phyloP scores from a whole-genome alignment of 495 filamentous ascomycete species.

The Thermochaetoides thermophila region DNA sequence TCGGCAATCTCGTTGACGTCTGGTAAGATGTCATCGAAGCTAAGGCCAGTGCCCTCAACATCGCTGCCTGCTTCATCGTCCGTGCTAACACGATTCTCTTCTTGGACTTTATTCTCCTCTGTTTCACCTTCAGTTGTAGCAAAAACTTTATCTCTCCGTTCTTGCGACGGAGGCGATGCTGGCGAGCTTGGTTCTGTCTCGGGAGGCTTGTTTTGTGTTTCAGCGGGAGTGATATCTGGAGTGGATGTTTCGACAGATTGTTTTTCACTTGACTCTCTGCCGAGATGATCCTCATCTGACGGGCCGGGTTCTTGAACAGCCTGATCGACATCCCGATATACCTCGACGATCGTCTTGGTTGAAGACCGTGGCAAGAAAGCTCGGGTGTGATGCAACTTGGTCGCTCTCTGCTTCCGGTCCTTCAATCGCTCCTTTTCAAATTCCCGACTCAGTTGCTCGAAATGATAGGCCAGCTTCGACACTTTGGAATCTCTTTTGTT shows the following conservation, averaged over 20 bases:
- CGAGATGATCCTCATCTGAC: constrained; percentile 43
- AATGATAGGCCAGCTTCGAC: constrained; percentile 79
- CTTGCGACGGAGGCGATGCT: constrained; percentile 12
- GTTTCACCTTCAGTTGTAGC: constrained; percentile 30
- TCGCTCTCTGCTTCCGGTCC: constrained; percentile 67
- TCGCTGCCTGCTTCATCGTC: constrained; percentile 65
- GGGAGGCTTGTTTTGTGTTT: constrained; percentile 14
- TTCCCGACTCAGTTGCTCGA: constrained; percentile 89
- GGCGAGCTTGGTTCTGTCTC: constrained; percentile 12
- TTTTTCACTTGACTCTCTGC: constrained; percentile 11
- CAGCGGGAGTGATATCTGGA: constrained; percentile 17
- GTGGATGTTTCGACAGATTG: constrained; percentile 9
- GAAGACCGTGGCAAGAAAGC: constrained; percentile 72
- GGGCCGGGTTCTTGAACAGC: constrained; percentile 77
- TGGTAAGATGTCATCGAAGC: constrained; percentile 45
- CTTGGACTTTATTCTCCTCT: constrained; percentile 33
- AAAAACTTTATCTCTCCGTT: constrained; percentile 13
- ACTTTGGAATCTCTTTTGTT: constrained; percentile 62
- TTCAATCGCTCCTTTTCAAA: constrained; percentile 89
- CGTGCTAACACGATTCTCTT: constrained; percentile 41
- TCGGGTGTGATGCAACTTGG: constrained; percentile 64
- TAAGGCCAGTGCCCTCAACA: constrained; percentile 38
- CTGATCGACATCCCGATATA: constrained; percentile 84
- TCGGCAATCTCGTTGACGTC: constrained; percentile 41
- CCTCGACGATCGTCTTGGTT: constrained; percentile 91